Evolutionary conservation across 805 yeast species (phyloP), one percentile per base, ranked within the genome.

Genomic region (Ogataea pini): DNA sequence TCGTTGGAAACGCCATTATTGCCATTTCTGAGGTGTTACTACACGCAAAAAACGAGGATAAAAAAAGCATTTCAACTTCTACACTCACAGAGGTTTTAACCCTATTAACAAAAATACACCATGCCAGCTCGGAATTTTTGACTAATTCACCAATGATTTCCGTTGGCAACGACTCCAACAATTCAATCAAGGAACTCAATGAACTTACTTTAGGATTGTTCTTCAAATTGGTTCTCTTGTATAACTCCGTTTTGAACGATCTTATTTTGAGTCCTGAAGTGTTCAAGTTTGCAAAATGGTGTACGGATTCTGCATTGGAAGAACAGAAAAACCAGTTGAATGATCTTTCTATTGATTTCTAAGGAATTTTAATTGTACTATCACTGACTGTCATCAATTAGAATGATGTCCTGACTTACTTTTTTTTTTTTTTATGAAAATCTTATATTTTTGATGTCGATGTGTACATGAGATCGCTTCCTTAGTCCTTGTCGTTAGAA

Each of bases 221-320:
- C 60, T 78, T 80, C 59, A 82, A 81, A 50, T 72, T 86, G 38
- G 84, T 86, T 25, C 69, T 85, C 31, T 76, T 77, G 56, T 86
- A 82, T 63, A 83, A 84, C 60, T 76, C 72, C 36, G 73, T 80
- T 39, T 66, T 86, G 50, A 83, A 83, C 60, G 90, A 85, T 57
- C 75, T 86, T 54, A 73, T 80, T 20, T 68, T 86, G 37, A 75
- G 79, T 44, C 79, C 85, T 3, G 80, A 80, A 40, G 86, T 86
- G 4, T 79, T 80, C 58, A 80, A 79, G 52, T 70, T 85, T 52
- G 89, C 89, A 14, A 83, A 83, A 59, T 81, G 88, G 83, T 86
- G 86, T 22, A 74, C 83, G 47, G 90, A 85, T 55, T 76, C 76
- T 25, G 85, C 85, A 13, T 70, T 79, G 46, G 81, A 79, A 14